A percentile compares a stretch with the other conserved stretches of the same genome.
phyloP scores from a whole-genome alignment of 176 grass and related monocot genomes.

The Oryza meyeriana region DNA sequence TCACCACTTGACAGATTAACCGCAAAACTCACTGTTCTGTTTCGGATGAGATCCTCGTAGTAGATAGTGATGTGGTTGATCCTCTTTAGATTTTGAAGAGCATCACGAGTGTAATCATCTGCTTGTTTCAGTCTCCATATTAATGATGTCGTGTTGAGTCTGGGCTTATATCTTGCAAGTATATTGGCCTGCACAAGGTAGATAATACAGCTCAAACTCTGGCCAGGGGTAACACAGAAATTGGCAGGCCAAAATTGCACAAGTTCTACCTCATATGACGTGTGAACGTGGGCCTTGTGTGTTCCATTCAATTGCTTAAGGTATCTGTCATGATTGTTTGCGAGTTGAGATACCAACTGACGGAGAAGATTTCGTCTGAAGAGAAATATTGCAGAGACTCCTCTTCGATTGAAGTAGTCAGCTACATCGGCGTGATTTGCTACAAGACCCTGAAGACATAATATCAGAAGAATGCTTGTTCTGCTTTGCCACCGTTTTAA shows the following conservation, averaged over 20 bases:
- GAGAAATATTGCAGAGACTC: conserved; percentile 74
- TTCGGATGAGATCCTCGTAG: conserved; percentile 74
- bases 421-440: conserved; percentile 53
- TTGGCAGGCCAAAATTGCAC: not conserved
- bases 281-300: conserved; percentile 90
- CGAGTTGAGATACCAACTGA: conserved; percentile 67
- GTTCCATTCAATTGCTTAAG: conserved; percentile 87
- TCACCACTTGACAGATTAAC: not conserved
- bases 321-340: conserved; percentile 77
- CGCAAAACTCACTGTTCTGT: conserved; percentile 59
- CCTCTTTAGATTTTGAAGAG: conserved; percentile 58
- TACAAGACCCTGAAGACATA: conserved; percentile 62
- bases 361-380: conserved; percentile 85
- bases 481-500: not conserved
- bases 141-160: conserved; percentile 64
- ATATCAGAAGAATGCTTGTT: conserved; percentile 10
- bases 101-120: conserved; percentile 42
- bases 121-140: conserved; percentile 40
- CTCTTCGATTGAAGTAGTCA: conserved; percentile 68
- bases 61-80: conserved; percentile 60
- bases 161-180: conserved; percentile 75
- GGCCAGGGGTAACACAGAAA: not conserved
- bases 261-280: conserved; percentile 52
- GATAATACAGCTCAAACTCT: conserved; percentile 13
- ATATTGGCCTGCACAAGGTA: conserved; percentile 53